These are phyloP conservation scores for Tetrapisispora phaffii DNA, from an alignment of 805 yeast species.

Conservation along the genomic window DNA sequence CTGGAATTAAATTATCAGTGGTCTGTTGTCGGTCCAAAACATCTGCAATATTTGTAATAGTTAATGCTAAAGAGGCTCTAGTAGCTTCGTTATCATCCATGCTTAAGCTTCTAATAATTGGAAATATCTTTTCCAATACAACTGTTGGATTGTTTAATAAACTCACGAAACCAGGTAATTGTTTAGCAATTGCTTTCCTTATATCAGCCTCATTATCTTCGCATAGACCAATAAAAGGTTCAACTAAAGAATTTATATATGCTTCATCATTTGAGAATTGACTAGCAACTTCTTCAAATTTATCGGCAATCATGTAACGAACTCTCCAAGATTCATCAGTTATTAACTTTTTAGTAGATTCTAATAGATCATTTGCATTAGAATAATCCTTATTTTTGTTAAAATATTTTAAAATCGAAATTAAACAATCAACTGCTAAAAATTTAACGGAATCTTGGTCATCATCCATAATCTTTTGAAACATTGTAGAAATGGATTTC, in stretches of 20 bases:
- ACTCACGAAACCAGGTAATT: constrained; percentile 66
- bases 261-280: constrained; percentile 50
- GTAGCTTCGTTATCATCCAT: constrained; percentile 90
- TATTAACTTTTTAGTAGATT: constrained; percentile 60
- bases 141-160: constrained; percentile 38
- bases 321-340: constrained; percentile 96
- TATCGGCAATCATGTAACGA: constrained; percentile 96
- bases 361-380: constrained; percentile 53
- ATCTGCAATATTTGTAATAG: constrained; percentile 80
- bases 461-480: constrained; percentile 66
- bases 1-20: constrained; percentile 72
- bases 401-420: constrained; percentile 67
- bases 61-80: constrained; percentile 83
- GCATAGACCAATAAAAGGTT: constrained; percentile 65
- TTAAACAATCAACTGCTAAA: constrained; percentile 77
- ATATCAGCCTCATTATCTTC: constrained; percentile 95
- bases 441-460: constrained; percentile 93
- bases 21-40: constrained; percentile 77
- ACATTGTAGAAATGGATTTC: constrained; percentile 74
- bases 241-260: constrained; percentile 41
- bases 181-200: constrained; percentile 88
- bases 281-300: constrained; percentile 66
- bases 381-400: constrained; percentile 46
- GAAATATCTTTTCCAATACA: constrained; percentile 60
- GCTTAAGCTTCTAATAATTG: constrained; percentile 72